phyloP scores from a whole-genome alignment of 192 early-diverging fungal genomes.

The Gamsiella multidivaricata region DNA sequence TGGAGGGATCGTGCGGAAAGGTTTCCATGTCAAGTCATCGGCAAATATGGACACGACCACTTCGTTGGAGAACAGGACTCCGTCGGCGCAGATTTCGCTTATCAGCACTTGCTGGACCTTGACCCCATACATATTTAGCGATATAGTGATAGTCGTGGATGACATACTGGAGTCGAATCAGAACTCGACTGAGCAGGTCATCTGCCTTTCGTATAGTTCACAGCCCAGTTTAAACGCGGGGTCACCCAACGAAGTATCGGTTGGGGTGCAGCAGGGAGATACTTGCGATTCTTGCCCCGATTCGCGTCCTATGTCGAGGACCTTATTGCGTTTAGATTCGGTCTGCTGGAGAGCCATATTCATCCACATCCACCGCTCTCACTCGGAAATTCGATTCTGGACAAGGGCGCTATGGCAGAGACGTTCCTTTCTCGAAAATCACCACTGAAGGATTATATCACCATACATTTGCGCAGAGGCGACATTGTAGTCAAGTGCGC shows the following conservation, averaged over 20 bases:
- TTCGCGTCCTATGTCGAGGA: constrained; percentile 44
- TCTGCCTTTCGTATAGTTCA: constrained; percentile 41
- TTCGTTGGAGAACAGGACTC: constrained; percentile 35
- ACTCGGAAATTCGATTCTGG: constrained; percentile 37
- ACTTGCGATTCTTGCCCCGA: constrained; percentile 30
- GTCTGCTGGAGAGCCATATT: constrained; percentile 4
- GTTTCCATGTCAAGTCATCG: constrained; percentile 33
- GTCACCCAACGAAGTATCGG: constrained; percentile 31
- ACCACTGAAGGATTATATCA: constrained; percentile 25
- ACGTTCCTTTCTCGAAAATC: constrained; percentile 28
- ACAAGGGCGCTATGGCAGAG: constrained; percentile 16
- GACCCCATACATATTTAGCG: constrained; percentile 16
- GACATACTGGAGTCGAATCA: constrained; percentile 38
- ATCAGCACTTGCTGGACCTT: constrained; percentile 26
- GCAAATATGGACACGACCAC: constrained; percentile 37
- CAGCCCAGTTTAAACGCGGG: constrained; percentile 21
- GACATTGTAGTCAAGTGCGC: constrained; percentile 30
- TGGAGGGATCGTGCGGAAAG: constrained; percentile 24
- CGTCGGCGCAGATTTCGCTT: constrained; percentile 45
- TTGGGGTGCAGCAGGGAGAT: constrained; percentile 21
- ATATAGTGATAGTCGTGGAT: constrained; percentile 4
- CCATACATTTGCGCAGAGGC: constrained; percentile 41
- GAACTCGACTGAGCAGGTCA: constrained; percentile 24
- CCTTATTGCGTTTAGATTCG: constrained; percentile 33
- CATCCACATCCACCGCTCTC: constrained; percentile 28